These are phyloP conservation scores for Solanum neorickii DNA, from an alignment of 257 asterid species.

Conservation along the genomic window DNA sequence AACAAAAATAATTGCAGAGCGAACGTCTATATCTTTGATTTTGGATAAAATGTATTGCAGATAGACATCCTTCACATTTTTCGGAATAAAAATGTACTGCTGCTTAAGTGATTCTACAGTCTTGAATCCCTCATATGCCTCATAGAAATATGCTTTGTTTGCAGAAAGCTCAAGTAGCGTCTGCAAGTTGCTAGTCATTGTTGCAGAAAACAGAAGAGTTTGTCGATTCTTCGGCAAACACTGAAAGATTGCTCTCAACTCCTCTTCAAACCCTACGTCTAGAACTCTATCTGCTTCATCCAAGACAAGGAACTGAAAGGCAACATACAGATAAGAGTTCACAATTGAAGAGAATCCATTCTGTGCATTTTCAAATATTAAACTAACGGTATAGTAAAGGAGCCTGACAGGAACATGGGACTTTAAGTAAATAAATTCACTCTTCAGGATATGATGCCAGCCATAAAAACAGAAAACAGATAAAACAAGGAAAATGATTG, in stretches of 20 bases:
- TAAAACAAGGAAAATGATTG: background rate
- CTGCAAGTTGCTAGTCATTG: conserved; percentile 76
- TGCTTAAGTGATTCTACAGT: conserved; percentile 82
- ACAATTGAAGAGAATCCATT: background rate
- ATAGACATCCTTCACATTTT: conserved; percentile 77
- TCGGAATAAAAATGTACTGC: conserved; percentile 66
- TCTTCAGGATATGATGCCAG: background rate
- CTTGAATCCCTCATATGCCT: conserved; percentile 76
- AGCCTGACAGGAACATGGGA: background rate
- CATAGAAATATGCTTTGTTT: conserved; percentile 82
- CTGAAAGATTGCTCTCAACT: conserved; percentile 64
- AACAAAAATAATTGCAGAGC: conserved; percentile 88
- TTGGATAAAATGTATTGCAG: conserved; percentile 55
- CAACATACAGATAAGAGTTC: background rate
- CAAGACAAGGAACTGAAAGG: conserved; percentile 76
- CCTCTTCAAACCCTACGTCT: conserved; percentile 82
- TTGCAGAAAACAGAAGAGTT: conserved; percentile 89
- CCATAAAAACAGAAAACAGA: background rate
- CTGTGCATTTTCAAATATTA: background rate
- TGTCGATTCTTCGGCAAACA: conserved; percentile 85
- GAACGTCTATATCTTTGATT: conserved; percentile 55
- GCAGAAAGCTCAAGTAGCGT: conserved; percentile 72
- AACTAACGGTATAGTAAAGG: background rate
- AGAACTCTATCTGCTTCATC: conserved; percentile 97
- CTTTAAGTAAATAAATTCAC: background rate